These are phyloP conservation scores for Kalmusia sp. DNA, from an alignment of 2,329 filamentous ascomycete species.

Conservation along the genomic window DNA sequence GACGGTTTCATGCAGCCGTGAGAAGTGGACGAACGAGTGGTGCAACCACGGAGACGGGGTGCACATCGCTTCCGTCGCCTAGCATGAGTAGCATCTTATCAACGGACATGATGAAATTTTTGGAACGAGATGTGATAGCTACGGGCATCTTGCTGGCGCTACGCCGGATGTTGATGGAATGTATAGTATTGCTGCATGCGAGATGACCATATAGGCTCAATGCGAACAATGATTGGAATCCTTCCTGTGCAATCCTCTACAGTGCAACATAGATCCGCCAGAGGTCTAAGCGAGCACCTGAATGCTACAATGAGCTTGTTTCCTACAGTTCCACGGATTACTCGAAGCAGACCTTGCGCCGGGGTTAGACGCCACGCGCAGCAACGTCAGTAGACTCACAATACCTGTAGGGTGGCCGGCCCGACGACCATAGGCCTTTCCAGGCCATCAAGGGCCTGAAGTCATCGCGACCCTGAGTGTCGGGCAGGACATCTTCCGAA, in stretches of 20 bases:
- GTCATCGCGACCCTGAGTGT: background rate
- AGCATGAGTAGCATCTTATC: background rate
- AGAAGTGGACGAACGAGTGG: background rate
- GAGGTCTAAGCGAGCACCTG: constrained; percentile 1
- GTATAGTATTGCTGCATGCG: constrained; percentile 1
- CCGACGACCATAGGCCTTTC: background rate
- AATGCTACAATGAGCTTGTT: constrained; percentile 1
- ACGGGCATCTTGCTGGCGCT: background rate
- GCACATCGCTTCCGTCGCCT: too few species aligned
- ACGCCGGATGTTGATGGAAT: background rate
- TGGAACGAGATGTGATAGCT: background rate
- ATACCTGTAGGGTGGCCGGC: background rate
- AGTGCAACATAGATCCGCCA: constrained; percentile 6
- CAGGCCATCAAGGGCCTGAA: background rate
- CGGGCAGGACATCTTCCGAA: background rate
- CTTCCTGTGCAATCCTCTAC: constrained; percentile 2
- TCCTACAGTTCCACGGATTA: background rate
- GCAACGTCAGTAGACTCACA: constrained; percentile 2
- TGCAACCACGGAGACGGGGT: background rate
- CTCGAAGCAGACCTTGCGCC: background rate
- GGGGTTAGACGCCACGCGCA: constrained; percentile 4
- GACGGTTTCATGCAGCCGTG: constrained; percentile 47
- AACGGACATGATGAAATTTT: background rate
- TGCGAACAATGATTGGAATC: background rate
- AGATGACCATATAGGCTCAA: constrained; percentile 1